phyloP scores from a whole-genome alignment of 2,329 filamentous ascomycete species.

The Aotearoamyces nothofagi region DNA sequence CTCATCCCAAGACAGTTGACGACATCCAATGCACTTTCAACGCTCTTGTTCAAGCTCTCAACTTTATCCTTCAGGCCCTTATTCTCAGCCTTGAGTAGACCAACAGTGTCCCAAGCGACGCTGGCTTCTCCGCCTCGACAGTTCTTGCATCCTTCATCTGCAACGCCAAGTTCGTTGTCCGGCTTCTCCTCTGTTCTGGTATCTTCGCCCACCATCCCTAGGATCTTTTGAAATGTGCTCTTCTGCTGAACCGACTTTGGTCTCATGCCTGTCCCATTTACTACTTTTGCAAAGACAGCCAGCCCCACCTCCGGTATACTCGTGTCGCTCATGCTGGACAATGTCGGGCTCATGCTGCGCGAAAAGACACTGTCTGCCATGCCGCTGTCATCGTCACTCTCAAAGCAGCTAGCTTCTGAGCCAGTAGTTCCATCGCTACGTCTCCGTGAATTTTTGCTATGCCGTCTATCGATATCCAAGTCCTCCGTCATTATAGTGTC shows the following conservation, averaged over 20 bases:
- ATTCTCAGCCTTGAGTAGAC: constrained; percentile 45
- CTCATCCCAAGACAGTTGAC: constrained; percentile 1
- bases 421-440: constrained; percentile 19
- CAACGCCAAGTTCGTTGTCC: constrained; percentile 12
- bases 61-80: constrained; percentile 43
- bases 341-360: constrained; percentile 39
- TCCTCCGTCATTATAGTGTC: constrained; percentile 18
- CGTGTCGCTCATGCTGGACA: constrained; percentile 16
- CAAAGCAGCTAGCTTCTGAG: constrained; percentile 36
- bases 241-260: constrained; percentile 22
- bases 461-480: constrained; percentile 10
- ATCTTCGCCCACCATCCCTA: constrained; percentile 23
- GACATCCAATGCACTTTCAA: constrained; percentile 42
- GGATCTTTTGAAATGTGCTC: constrained; percentile 31
- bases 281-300: constrained; percentile 8
- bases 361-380: constrained; percentile 43
- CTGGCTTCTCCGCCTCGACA: constrained; percentile 42
- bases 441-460: constrained; percentile 5
- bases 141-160: constrained; percentile 29
- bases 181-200: constrained; percentile 8
- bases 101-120: constrained; percentile 51
- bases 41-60: constrained; percentile 38
- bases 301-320: constrained; percentile 10
- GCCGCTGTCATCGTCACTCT: constrained; percentile 35
- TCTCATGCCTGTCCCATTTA: constrained; percentile 12